Evolutionary conservation across 176 grass and related monocot genomes (phyloP), one percentile per base, ranked within the genome.

Genomic region (Zea luxurians): DNA sequence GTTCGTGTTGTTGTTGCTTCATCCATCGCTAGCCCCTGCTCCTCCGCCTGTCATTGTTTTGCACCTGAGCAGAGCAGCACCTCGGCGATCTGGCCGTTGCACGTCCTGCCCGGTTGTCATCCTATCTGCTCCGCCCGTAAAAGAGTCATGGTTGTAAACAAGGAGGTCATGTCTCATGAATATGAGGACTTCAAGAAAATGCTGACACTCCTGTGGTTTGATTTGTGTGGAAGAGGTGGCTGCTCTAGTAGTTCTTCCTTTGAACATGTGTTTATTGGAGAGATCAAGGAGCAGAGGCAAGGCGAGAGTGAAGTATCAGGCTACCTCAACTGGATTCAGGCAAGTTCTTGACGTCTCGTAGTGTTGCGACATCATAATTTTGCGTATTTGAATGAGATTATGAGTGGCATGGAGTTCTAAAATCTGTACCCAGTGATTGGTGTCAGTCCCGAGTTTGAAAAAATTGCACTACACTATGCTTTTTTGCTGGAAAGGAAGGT

Each of bases 211-310:
- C 78, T 97, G 59, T 97, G 91, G 91, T 94, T 97, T 81, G 83
- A 86, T 88, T 83, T 97, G 72, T 92, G 84, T 80, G 91, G 95
- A 58, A 91, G 95, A 80, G 78, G 94, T 84, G 94, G 87, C 13
- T 78, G 18, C 20, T 90, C 77, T 61, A 60, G 80, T 54, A 58
- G 82, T 79, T 97, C 91, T 36, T 97, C 95, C 71, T 97, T 92
- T 79, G 95, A 97, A 82, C 95, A 97, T 94, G 94, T 97, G 46
- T 97, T 97, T 84, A 89, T 94, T 58, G 91, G 94, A 80, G 94
- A 97, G 83, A 92, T 97, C 53, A 94, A 97, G 58, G 86, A 73
- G 35, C 57, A 47, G 13, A 74, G 37, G 46, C 74, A 84, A 64
- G 91, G 85, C 45, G 89, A 88, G 64, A 80, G 8, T 62, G n/a